Evolutionary conservation across 1,284 basidiomycete species (phyloP).

Genomic region (Porphyrellus sp.): DNA sequence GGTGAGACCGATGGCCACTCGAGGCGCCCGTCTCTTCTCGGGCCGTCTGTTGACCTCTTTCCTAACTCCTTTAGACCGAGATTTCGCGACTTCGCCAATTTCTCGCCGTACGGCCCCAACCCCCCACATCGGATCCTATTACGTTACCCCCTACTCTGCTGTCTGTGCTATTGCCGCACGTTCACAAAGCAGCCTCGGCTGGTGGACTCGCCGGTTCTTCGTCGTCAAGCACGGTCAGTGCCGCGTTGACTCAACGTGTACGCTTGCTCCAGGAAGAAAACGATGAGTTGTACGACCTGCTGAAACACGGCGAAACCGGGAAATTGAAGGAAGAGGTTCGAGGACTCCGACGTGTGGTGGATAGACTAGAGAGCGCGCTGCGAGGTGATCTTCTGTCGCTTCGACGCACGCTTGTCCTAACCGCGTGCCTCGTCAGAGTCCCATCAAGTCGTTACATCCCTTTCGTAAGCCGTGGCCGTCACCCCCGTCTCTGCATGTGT

Average conservation of each 20-base stretch:
- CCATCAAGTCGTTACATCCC: conserved; percentile 60
- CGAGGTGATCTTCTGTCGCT: conserved; percentile 49
- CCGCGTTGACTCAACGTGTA: conserved; percentile 67
- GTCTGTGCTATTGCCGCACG: conserved; percentile 62
- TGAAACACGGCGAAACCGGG: conserved; percentile 68
- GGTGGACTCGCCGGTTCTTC: conserved; percentile 33
- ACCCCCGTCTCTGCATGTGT: conserved; percentile 4
- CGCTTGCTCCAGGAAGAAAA: conserved; percentile 77
- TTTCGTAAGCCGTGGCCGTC: conserved; percentile 55
- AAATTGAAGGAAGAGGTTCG: conserved; percentile 76
- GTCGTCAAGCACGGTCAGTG: conserved; percentile 56
- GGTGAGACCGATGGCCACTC: conserved; percentile 41
- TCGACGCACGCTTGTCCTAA: conserved; percentile 5
- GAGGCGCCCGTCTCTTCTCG: conserved; percentile 17
- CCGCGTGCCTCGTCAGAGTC: conserved; percentile 52
- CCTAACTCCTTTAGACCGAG: conserved; percentile 53
- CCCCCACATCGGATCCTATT: conserved; percentile 56
- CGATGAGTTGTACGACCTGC: conserved; percentile 71
- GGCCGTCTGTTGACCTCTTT: conserved; percentile 20
- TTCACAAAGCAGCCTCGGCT: conserved; percentile 43
- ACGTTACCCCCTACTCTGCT: conserved; percentile 66
- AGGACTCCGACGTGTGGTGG: conserved; percentile 60
- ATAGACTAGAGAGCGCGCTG: conserved; percentile 65
- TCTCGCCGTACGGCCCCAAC: conserved; percentile 50
- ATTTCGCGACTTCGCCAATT: conserved; percentile 61